A percentile compares a stretch with the other conserved stretches of the same genome.
Evolutionary conservation across 768 basidiomycete species (phyloP).

Genomic region (Phanerochaete sordida): DNA sequence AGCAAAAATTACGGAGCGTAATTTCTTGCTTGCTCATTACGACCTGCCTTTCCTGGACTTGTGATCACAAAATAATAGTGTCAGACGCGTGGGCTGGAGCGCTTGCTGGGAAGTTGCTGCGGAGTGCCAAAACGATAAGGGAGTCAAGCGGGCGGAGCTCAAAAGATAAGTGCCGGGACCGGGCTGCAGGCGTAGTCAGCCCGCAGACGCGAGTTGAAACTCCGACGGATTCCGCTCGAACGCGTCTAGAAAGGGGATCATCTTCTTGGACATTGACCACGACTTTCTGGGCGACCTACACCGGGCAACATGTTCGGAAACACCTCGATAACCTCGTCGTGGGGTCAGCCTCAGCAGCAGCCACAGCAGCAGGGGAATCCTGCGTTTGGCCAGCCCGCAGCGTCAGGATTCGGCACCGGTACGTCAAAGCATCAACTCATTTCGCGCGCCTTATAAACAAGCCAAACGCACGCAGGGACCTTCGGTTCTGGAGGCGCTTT

Average conservation of each 20-base stretch:
- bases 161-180: not conserved
- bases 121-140: not conserved
- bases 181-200: not conserved
- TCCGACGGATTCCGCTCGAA: conserved; percentile 9
- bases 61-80: not conserved
- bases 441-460: conserved; percentile 16
- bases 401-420: conserved; percentile 55
- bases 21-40: not conserved
- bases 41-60: not conserved
- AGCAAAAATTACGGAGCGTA: not conserved
- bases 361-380: conserved; percentile 49
- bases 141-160: not conserved
- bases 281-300: conserved; percentile 5
- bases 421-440: conserved; percentile 23
- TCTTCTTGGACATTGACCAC: conserved; percentile 11
- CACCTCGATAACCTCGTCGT: conserved; percentile 51
- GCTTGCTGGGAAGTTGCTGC: not conserved
- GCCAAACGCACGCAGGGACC: conserved; percentile 13
- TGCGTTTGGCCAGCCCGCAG: conserved; percentile 68
- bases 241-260: conserved; percentile 4
- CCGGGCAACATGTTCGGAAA: conserved; percentile 55
- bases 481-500: conserved; percentile 52
- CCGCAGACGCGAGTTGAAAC: conserved; percentile 8
- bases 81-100: not conserved
- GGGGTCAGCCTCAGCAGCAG: conserved; percentile 66